Evolutionary conservation across 2,329 filamentous ascomycete species (phyloP).

Genomic region (Nemania sp.): DNA sequence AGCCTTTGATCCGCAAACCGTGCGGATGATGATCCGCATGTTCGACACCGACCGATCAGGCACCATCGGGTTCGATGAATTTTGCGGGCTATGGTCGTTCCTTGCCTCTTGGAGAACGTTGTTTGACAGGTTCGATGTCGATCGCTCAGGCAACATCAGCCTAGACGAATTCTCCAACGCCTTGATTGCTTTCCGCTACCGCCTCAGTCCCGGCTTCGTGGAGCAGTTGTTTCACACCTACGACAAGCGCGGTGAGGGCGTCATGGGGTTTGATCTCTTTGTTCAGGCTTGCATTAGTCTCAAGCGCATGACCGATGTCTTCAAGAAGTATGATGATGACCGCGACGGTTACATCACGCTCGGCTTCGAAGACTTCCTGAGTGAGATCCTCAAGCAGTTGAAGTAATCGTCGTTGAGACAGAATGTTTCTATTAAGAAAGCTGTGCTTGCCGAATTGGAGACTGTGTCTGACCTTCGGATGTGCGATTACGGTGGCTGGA

Average conservation of each 20-base stretch:
- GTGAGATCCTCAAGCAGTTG: constrained; percentile 66
- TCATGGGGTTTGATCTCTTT: constrained; percentile 92
- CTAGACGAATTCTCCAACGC: constrained; percentile 87
- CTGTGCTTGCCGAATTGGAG: constrained; percentile 7
- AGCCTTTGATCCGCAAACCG: constrained; percentile 88
- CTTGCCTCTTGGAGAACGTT: constrained; percentile 90
- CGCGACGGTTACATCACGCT: constrained; percentile 89
- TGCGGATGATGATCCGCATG: constrained; percentile 99
- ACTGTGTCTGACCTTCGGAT: background rate
- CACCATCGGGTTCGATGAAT: constrained; percentile 92
- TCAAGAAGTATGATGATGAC: constrained; percentile 98
- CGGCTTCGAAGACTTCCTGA: constrained; percentile 80
- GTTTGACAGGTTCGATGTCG: constrained; percentile 93
- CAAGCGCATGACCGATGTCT: constrained; percentile 98
- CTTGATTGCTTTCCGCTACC: constrained; percentile 89
- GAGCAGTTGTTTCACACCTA: constrained; percentile 85
- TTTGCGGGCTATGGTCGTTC: constrained; percentile 95
- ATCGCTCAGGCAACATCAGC: constrained; percentile 84
- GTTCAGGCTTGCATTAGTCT: constrained; percentile 96
- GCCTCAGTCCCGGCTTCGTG: constrained; percentile 82
- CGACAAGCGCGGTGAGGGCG: constrained; percentile 72
- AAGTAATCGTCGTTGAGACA: constrained; percentile 47
- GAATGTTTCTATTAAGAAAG: too few species aligned
- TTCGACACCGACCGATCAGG: constrained; percentile 91
- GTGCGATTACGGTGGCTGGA: background rate